Percentiles rank a stretch among this genome's conserved stretches.
Evolutionary conservation across 345 rosid species (phyloP).

Genomic region (Toxicodendron radicans): DNA sequence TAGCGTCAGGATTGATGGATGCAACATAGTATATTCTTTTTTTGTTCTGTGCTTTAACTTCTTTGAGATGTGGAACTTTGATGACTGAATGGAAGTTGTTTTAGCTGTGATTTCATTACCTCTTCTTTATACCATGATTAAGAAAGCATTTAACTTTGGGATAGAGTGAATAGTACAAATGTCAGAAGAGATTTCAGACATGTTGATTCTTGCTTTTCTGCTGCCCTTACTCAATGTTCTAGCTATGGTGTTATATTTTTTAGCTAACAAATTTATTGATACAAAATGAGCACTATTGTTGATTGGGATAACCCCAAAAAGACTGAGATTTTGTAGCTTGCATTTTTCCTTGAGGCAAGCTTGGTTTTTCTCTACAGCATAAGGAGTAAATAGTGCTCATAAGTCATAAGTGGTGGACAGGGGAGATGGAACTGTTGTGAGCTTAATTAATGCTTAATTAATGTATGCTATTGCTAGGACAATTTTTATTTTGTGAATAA

Average conservation of each 20-base stretch:
- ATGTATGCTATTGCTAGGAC: too few species aligned
- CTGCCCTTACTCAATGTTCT: background rate
- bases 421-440: too few species aligned
- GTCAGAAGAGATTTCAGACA: background rate
- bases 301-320: background rate
- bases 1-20: slow-evolving; percentile 8
- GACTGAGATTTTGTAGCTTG: background rate
- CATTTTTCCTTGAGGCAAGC: background rate
- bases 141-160: slow-evolving; percentile 6
- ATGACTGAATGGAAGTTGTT: slow-evolving; percentile 6
- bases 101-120: slow-evolving; percentile 2
- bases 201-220: background rate
- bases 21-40: slow-evolving; percentile 6
- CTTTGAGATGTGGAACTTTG: slow-evolving; percentile 2
- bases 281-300: background rate
- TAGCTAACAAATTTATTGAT: background rate
- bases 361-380: background rate
- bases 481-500: too few species aligned
- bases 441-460: too few species aligned
- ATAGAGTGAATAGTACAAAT: background rate
- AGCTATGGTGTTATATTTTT: background rate
- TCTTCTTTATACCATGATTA: background rate
- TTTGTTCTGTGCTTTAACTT: background rate
- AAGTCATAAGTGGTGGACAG: too few species aligned
- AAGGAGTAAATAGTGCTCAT: slow-evolving; percentile 1